These are phyloP conservation scores for Harringtonia aguacate DNA, from an alignment of 2,329 filamentous ascomycete species.

Conservation along the genomic window DNA sequence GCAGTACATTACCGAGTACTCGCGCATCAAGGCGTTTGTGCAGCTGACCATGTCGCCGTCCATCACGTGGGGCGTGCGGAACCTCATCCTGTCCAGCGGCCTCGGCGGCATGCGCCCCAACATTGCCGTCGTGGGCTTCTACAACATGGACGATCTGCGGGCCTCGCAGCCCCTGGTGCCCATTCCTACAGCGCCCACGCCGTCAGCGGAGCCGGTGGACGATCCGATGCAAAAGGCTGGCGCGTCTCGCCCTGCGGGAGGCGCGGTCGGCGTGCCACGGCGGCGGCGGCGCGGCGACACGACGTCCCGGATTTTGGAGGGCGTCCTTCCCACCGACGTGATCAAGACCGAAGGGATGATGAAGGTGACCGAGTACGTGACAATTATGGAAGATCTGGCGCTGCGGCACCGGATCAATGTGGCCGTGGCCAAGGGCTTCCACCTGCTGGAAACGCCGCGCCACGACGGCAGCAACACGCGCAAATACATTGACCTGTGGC, in stretches of 20 bases:
- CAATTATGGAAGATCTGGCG: conserved; percentile 71
- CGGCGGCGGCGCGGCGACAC: conserved; percentile 39
- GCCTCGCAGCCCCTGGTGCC: conserved; percentile 42
- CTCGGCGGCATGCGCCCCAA: conserved; percentile 84
- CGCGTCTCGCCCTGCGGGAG: background rate
- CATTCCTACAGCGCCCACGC: conserved; percentile 14
- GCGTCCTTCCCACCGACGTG: conserved; percentile 55
- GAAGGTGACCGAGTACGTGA: conserved; percentile 64
- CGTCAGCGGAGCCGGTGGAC: conserved; percentile 15
- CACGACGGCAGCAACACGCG: conserved; percentile 53
- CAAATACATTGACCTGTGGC: conserved; percentile 81
- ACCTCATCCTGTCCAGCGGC: conserved; percentile 70
- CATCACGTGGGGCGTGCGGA: conserved; percentile 76
- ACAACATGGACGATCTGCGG: conserved; percentile 68
- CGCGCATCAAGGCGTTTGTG: conserved; percentile 80
- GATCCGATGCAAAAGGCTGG: background rate
- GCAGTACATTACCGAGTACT: conserved; percentile 72
- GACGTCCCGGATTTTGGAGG: conserved; percentile 44
- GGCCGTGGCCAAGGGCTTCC: conserved; percentile 73
- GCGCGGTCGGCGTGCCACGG: background rate
- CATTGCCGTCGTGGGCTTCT: conserved; percentile 71
- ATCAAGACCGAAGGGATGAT: conserved; percentile 60
- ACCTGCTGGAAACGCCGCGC: conserved; percentile 61
- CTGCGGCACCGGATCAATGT: conserved; percentile 73
- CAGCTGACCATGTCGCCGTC: conserved; percentile 76